These are phyloP conservation scores for Aspergillus sp. DNA, from an alignment of 2,329 filamentous ascomycete genomes.

Conservation along the genomic window DNA sequence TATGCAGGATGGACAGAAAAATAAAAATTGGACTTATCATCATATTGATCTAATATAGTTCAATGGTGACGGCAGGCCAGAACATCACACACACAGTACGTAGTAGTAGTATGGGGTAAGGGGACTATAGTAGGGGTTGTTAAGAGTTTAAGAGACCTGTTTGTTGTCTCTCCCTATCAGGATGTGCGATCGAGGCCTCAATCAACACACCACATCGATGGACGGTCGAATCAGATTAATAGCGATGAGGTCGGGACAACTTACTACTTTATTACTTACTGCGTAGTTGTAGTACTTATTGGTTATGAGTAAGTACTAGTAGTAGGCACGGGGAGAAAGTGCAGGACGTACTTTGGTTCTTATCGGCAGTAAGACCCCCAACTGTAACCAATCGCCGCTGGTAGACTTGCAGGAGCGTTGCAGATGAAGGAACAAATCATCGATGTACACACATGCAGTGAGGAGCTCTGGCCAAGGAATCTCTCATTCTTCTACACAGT, in stretches of 20 bases:
- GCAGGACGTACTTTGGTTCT: slow-evolving; percentile 17
- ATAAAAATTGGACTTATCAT: slow-evolving; percentile 14
- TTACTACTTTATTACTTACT: not conserved
- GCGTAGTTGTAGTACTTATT: not conserved
- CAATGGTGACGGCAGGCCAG: slow-evolving; percentile 12
- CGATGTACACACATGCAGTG: slow-evolving; percentile 23
- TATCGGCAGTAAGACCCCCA: slow-evolving; percentile 18
- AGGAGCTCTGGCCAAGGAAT: slow-evolving; percentile 5
- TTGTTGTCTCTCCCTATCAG: not conserved
- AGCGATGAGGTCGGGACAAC: not conserved
- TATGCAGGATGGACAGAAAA: slow-evolving; percentile 18
- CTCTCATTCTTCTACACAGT: slow-evolving; percentile 6
- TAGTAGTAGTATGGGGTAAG: slow-evolving; percentile 7
- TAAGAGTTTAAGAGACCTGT: not conserved
- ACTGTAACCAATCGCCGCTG: slow-evolving; percentile 15
- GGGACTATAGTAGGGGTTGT: slow-evolving; percentile 2
- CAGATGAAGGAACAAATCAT: slow-evolving; percentile 23
- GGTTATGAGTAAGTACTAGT: not conserved
- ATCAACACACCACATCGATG: slow-evolving; percentile 3
- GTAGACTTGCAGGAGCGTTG: slow-evolving; percentile 18
- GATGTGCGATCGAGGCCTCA: not conserved
- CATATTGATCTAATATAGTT: slow-evolving; percentile 14
- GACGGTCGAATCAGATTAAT: not conserved
- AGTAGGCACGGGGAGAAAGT: not conserved
- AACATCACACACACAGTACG: not conserved